Evolutionary conservation across 495 filamentous ascomycete species (phyloP).

Genomic region (Aspergillus nanangensis): DNA sequence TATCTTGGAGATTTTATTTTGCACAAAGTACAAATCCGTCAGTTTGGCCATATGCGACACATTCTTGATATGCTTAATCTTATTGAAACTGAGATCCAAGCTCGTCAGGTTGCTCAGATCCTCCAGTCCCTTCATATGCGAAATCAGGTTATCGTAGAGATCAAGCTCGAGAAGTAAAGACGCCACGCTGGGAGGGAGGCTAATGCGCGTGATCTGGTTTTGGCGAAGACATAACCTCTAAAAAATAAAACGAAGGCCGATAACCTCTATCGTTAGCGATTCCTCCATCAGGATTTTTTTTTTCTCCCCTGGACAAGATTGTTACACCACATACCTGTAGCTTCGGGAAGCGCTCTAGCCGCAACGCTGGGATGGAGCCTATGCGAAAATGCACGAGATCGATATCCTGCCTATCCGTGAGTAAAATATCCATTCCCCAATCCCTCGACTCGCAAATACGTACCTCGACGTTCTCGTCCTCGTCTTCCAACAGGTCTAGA

Average conservation of each 20-base stretch:
- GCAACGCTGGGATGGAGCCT: conserved; percentile 69
- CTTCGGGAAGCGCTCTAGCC: conserved; percentile 75
- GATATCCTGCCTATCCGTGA: conserved; percentile 58
- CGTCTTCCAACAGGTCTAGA: conserved; percentile 62
- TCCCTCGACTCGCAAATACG: neutral
- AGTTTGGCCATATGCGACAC: conserved; percentile 73
- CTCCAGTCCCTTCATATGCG: conserved; percentile 80
- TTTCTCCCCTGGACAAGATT: neutral
- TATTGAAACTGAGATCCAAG: conserved; percentile 96
- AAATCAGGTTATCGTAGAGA: conserved; percentile 96
- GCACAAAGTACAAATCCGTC: conserved; percentile 85
- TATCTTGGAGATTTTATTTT: conserved; percentile 88
- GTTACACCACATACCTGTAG: conserved; percentile 47
- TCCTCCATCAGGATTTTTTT: neutral
- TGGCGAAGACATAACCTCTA: conserved; percentile 89
- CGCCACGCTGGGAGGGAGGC: conserved; percentile 58
- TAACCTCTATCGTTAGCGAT: neutral
- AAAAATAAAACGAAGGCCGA: neutral
- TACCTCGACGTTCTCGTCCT: conserved; percentile 57
- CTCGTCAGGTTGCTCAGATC: conserved; percentile 66
- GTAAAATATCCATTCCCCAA: neutral
- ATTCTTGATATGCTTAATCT: conserved; percentile 97
- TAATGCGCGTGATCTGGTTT: conserved; percentile 78
- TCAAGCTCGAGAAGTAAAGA: conserved; percentile 76
- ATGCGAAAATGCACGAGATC: conserved; percentile 85